Conservation (phyloP, 139 green algal species). For the Picochlorum costavermella region DNA sequence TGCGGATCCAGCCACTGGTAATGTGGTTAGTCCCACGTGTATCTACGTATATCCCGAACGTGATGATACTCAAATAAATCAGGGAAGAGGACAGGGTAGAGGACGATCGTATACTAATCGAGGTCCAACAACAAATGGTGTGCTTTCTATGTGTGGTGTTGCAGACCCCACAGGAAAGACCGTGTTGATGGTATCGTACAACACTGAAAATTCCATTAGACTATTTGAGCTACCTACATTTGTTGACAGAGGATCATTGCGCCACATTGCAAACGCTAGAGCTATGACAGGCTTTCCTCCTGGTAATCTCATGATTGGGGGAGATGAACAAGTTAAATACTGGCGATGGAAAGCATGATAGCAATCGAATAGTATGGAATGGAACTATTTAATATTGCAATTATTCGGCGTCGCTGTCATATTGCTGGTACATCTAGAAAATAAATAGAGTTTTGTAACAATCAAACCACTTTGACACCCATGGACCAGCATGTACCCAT, state of each 20-base stretch:
- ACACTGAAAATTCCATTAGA: constrained; percentile 38
- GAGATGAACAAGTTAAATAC: constrained; percentile 53
- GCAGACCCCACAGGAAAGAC: constrained; percentile 26
- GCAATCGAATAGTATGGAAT: no score
- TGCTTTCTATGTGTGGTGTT: constrained; percentile 37
- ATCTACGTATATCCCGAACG: constrained; percentile 28
- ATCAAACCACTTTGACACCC: constrained; percentile 77
- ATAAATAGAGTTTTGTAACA: no score
- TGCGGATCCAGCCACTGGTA: constrained; percentile 11
- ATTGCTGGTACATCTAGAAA: no score
- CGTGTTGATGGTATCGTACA: constrained; percentile 48
- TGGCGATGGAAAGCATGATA: constrained; percentile 60
- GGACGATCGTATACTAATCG: background rate
- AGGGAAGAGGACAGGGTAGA: background rate
- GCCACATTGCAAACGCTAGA: constrained; percentile 38
- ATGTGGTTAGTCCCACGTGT: constrained; percentile 26
- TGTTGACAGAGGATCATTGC: constrained; percentile 40
- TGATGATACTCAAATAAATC: background rate
- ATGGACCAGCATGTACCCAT: constrained; percentile 78
- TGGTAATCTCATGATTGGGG: constrained; percentile 36
- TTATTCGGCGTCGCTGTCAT: no score
- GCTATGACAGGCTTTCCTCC: constrained; percentile 26
- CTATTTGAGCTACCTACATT: constrained; percentile 59
- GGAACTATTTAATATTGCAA: no score
- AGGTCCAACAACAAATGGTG: constrained; percentile 16